These are phyloP conservation scores for Penicillium verhagenii DNA, from an alignment of 495 filamentous ascomycete species.

Conservation along the genomic window DNA sequence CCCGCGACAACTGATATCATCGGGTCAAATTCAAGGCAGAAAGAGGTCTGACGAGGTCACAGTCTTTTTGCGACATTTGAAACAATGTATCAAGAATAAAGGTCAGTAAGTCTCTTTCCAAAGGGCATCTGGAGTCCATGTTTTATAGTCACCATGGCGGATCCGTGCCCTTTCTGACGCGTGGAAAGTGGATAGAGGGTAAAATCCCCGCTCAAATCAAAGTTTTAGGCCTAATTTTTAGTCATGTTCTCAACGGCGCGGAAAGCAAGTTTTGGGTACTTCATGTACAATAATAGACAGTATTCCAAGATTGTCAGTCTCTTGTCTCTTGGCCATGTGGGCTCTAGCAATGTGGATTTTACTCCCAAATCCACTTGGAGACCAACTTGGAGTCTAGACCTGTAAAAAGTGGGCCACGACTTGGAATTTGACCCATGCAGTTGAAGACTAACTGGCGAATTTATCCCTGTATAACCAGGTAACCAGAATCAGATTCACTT, in stretches of 20 bases:
- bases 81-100: too few species aligned
- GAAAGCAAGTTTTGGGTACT: background rate
- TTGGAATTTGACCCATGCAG: too few species aligned
- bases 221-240: background rate
- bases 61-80: background rate
- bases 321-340: too few species aligned
- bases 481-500: too few species aligned
- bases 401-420: too few species aligned
- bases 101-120: background rate
- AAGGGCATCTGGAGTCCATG: background rate
- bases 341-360: too few species aligned
- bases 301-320: too few species aligned
- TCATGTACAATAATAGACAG: too few species aligned
- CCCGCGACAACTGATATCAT: slow-evolving; percentile 18
- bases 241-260: background rate
- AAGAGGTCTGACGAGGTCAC: background rate
- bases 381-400: too few species aligned
- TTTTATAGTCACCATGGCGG: background rate
- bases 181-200: background rate
- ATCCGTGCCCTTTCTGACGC: background rate
- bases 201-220: background rate
- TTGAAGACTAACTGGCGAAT: too few species aligned
- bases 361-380: too few species aligned
- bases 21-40: background rate
- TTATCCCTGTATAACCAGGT: too few species aligned